phyloP scores from a whole-genome alignment of 2,329 filamentous ascomycete species.

The Coccinonectria pachysandricola region DNA sequence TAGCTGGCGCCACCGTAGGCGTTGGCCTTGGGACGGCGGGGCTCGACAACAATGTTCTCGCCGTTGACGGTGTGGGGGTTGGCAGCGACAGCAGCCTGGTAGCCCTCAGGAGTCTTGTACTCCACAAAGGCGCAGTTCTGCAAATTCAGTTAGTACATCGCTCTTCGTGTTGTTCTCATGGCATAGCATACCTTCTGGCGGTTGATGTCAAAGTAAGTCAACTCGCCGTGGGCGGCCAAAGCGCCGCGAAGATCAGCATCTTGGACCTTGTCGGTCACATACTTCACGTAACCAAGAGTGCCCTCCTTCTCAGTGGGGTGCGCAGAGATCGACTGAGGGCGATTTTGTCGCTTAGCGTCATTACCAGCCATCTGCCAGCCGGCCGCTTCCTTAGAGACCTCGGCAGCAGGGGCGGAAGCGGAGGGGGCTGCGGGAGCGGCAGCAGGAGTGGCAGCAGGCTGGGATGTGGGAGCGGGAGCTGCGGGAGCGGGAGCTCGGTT shows the following conservation, averaged over 20 bases:
- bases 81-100: constrained; percentile 69
- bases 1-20: constrained; percentile 62
- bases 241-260: constrained; percentile 59
- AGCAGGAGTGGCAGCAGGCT: constrained; percentile 32
- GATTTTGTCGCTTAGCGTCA: constrained; percentile 75
- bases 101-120: constrained; percentile 70
- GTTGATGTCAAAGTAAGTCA: constrained; percentile 68
- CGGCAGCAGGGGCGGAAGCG: constrained; percentile 30
- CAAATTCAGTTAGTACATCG: constrained; percentile 10
- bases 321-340: constrained; percentile 55
- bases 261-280: constrained; percentile 82
- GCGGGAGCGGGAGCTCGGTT: constrained; percentile 42
- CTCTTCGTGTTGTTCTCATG: background rate
- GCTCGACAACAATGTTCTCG: constrained; percentile 78
- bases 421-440: constrained; percentile 24
- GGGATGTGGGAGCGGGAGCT: constrained; percentile 21
- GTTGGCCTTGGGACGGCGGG: constrained; percentile 67
- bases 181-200: constrained; percentile 60
- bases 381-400: constrained; percentile 38
- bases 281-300: constrained; percentile 86
- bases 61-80: constrained; percentile 81
- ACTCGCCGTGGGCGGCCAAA: constrained; percentile 61
- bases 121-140: constrained; percentile 97
- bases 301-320: constrained; percentile 59
- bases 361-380: constrained; percentile 80